These are phyloP conservation scores for Triangularia verruculosa DNA, from an alignment of 2,329 filamentous ascomycete species.

Conservation along the genomic window DNA sequence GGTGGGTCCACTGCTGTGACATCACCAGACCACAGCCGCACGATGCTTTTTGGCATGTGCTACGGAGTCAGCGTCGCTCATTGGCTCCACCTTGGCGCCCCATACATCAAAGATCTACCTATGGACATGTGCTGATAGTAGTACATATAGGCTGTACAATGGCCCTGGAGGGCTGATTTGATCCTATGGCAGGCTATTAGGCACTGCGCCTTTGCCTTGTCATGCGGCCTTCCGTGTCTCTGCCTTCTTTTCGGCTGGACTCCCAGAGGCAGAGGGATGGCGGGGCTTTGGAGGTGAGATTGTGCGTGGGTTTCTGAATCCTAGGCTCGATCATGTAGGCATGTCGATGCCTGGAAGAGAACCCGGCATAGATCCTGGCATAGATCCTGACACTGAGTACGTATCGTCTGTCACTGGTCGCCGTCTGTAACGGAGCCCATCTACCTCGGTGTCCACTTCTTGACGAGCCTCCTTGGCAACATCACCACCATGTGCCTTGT, in stretches of 20 bases:
- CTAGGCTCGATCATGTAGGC: slow-evolving; percentile 14
- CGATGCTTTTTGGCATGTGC: background rate
- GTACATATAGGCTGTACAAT: background rate
- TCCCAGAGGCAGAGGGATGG: background rate
- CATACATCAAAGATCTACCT: slow-evolving; percentile 1
- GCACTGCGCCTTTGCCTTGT: background rate
- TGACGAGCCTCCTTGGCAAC: slow-evolving; percentile 49
- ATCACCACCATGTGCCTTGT: slow-evolving; percentile 54
- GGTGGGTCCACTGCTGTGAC: slow-evolving; percentile 14
- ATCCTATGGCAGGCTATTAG: background rate
- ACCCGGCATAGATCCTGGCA: slow-evolving; percentile 32
- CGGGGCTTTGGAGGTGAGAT: background rate
- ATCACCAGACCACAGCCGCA: slow-evolving; percentile 12
- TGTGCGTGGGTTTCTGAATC: background rate
- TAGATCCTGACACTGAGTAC: slow-evolving; percentile 27
- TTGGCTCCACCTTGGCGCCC: slow-evolving; percentile 3
- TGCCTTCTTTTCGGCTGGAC: background rate
- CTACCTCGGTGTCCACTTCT: slow-evolving; percentile 47
- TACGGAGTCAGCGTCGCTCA: background rate
- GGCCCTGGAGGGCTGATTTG: background rate
- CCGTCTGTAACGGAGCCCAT: slow-evolving; percentile 32
- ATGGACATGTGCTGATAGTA: background rate
- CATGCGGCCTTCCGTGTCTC: background rate
- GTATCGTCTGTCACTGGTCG: slow-evolving; percentile 30
- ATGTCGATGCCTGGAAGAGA: slow-evolving; percentile 25